Percentiles rank a stretch among this genome's conserved stretches.
Evolutionary conservation across 2,329 filamentous ascomycete genomes (phyloP).

Genomic region (Chrysoporthe cubensis): DNA sequence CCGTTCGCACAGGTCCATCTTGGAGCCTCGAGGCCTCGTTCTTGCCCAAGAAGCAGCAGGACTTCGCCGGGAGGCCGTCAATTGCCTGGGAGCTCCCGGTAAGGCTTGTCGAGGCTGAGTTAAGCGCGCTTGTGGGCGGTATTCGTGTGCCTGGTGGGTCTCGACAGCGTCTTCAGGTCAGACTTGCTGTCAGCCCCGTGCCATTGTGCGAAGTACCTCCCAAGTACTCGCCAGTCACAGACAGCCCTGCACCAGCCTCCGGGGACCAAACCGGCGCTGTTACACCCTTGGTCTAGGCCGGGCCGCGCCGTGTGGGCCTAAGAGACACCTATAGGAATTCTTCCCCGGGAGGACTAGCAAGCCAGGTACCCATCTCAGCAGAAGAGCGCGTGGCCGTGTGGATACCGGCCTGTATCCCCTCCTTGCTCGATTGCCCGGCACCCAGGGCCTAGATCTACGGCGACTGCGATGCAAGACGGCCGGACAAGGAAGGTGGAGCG

Average conservation of each 20-base stretch:
- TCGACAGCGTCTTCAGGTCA: background rate
- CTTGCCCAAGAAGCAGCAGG: background rate
- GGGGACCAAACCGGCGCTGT: constrained; percentile 7
- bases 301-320: constrained; percentile 10
- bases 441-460: background rate
- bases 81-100: background rate
- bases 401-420: background rate
- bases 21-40: background rate
- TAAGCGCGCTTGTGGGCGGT: constrained; percentile 1
- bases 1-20: constrained; percentile 58
- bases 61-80: background rate
- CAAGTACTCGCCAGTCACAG: constrained; percentile 9
- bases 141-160: constrained; percentile 5
- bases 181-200: background rate
- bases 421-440: background rate
- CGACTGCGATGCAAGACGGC: background rate
- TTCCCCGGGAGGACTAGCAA: background rate
- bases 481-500: background rate
- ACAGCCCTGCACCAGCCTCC: constrained; percentile 7
- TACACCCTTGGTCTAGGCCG: constrained; percentile 2
- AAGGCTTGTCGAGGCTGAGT: background rate
- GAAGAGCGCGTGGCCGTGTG: background rate
- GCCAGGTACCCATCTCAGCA: background rate
- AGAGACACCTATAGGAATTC: constrained; percentile 8
- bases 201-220: constrained; percentile 6